Base-by-base conservation (phyloP, 192 early-diverging fungal species). In the Linderina pennispora region DNA sequence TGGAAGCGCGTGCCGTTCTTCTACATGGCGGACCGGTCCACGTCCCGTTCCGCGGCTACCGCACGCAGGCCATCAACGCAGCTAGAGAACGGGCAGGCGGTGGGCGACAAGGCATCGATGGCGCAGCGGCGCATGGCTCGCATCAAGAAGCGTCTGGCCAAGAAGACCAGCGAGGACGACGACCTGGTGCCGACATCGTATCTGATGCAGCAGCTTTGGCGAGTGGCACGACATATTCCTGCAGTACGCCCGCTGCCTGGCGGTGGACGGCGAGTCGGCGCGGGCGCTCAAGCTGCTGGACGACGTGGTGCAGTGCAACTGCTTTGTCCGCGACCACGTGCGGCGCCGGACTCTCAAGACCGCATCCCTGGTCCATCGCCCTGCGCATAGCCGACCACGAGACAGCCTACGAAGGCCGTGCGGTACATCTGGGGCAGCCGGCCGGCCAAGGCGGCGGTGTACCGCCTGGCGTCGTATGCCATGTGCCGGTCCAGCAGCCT, bases 191-290 rank as follows among this genome's bases (percentile, higher is more conserved):
- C 65, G 3, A 68, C 64, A n/a, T 61, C 64, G 35, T 73, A 73
- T 42, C 75, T 64, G 23, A 65, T 59, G 4, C 51, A 64, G 18
- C 23, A 34, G n/a, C 26, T 77, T 77, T 28, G 48, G 39, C 16
- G 43, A 48, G 16, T 77, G 75, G 75, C 21, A 50, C 8, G 48
- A 60, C 23, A 62, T 77, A 54, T 73, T 77, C 19, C 51, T 73
- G n/a, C 22, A 48, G 36, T 73, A 68, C 36, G 55, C 36, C 7
- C 52, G 63, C 23, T 64, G 62, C 17, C 51, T 77, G 53, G 33
- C 50, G 2, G 36, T 68, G 2, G 44, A 45, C 32, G 36, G 36
- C 10, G 49, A 48, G 9, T 6, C 43, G 1, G 36, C 26, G 16
- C 57, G 47, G 17, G 68, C 75, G 4, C 14, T 58, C 9, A 36